Conservation (phyloP, 1,139 yeast genomes). For the Lodderomyces theae region DNA sequence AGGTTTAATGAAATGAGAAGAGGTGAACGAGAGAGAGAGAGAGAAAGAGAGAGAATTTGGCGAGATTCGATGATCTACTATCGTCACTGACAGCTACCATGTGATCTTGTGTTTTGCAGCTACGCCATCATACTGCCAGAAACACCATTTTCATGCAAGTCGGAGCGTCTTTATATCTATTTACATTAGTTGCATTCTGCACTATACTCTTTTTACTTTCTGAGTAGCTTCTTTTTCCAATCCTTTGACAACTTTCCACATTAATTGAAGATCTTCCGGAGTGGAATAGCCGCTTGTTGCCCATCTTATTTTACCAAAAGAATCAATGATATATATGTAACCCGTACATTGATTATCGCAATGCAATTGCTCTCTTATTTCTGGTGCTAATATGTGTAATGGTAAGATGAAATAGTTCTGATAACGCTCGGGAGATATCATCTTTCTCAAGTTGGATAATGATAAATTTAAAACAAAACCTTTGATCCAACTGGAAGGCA, state of each 20-base stretch:
- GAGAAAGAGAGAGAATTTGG: too few species aligned
- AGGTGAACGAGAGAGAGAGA: too few species aligned
- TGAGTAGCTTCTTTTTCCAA: slow-evolving; percentile 28
- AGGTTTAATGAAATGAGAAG: too few species aligned
- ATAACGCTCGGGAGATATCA: slow-evolving; percentile 50
- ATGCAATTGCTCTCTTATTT: slow-evolving; percentile 56
- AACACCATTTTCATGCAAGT: too few species aligned
- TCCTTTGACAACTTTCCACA: slow-evolving; percentile 68
- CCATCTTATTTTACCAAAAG: slow-evolving; percentile 79
- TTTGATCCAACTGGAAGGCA: slow-evolving; percentile 71
- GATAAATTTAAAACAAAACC: slow-evolving; percentile 59
- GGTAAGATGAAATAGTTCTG: slow-evolving; percentile 62
- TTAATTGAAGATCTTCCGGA: slow-evolving; percentile 55
- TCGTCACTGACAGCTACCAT: too few species aligned
- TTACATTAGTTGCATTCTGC: neutral
- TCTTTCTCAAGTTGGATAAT: slow-evolving; percentile 42
- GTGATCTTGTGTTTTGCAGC: too few species aligned
- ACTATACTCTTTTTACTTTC: neutral
- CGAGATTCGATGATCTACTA: too few species aligned
- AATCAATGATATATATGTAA: slow-evolving; percentile 75
- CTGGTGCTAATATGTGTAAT: slow-evolving; percentile 57
- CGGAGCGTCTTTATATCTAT: neutral
- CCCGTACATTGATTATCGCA: slow-evolving; percentile 83
- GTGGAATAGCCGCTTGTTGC: slow-evolving; percentile 82
- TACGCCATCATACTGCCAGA: too few species aligned